A percentile compares a stretch with the other conserved stretches of the same genome.
These are phyloP conservation scores for Linnemannia elongata DNA, from an alignment of 192 early-diverging fungal genomes.

Conservation along the genomic window DNA sequence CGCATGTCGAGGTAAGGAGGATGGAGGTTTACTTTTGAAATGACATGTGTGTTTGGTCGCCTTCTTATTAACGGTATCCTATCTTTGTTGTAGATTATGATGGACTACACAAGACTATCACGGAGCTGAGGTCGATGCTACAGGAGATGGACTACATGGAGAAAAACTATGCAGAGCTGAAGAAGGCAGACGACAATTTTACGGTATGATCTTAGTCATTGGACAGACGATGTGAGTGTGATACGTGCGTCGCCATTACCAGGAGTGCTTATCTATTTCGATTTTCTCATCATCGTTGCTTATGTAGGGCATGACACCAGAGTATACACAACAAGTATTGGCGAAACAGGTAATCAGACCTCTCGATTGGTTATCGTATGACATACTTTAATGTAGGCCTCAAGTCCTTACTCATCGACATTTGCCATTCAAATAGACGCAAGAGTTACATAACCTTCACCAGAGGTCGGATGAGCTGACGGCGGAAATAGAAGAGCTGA, in stretches of 20 bases:
- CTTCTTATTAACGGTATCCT: neutral
- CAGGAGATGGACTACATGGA: conserved; percentile 46
- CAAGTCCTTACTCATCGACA: neutral
- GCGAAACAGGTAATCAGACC: conserved; percentile 21
- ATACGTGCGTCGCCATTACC: no score
- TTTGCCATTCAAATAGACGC: conserved; percentile 18
- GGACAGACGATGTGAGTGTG: no score
- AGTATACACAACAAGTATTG: conserved; percentile 34
- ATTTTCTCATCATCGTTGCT: neutral
- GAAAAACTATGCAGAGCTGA: conserved; percentile 26
- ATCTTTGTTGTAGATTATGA: conserved; percentile 24
- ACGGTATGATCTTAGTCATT: conserved; percentile 12
- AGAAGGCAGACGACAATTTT: conserved; percentile 48
- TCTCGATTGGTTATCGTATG: neutral
- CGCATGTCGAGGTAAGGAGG: conserved; percentile 29
- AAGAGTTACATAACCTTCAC: conserved; percentile 38
- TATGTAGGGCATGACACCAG: conserved; percentile 47
- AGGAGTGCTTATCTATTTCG: neutral
- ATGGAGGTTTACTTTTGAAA: neutral
- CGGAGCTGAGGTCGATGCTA: conserved; percentile 25
- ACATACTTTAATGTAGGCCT: neutral
- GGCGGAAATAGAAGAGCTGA: conserved; percentile 36
- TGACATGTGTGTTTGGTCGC: neutral
- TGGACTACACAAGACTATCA: conserved; percentile 22
- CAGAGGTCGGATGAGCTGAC: conserved; percentile 38